Evolutionary conservation across 1,284 basidiomycete genomes (phyloP), one percentile per base, ranked within the genome.

Genomic region (Malassezia globosa): DNA sequence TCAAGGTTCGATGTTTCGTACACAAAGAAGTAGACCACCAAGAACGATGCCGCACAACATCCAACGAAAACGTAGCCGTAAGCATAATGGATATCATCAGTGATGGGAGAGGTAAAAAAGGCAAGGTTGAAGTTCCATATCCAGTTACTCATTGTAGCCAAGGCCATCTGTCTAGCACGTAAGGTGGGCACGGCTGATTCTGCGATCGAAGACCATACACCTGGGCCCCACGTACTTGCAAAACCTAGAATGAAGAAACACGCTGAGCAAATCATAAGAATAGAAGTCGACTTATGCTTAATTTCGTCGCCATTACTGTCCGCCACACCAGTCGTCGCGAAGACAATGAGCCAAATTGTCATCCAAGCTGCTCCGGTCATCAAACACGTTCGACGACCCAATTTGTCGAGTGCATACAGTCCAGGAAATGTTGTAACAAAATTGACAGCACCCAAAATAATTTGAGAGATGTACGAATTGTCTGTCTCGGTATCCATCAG

Each of bases 211-310:
- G 66, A 51, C 68, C 68, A 71, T 18, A 65, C 61, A 37, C 66
- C 68, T 1, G 68, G 68, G 1, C 65, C 68, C 82, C 82, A 85
- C 18, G 83, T 84, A 72, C 76, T 80, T 2, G 84, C 82, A 64
- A 81, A 86, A 11, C 82, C 83, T 25, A 82, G 70, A 63, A 86
- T 85, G 74, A 85, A 85, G 63, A 87, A 63, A 63, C 82, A 85
- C 0, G 83, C 81, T n/a, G 79, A 76, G 56, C 83, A 78, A 58
- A 86, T 85, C 79, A 85, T 82, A 19, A 84, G 58, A 59, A 77
- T 78, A 25, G 81, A 82, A 37, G 80, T 79, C 13, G 60, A 64
- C 27, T 75, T 50, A 7, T 19, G 10, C 60, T 57, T 65, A 7
- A 29, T 37, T 3, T 29, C 11, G 3, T 23, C 46, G 7, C 42